Base-by-base conservation (phyloP, 2,329 filamentous ascomycete genomes). In the Scytalidium sp. region DNA sequence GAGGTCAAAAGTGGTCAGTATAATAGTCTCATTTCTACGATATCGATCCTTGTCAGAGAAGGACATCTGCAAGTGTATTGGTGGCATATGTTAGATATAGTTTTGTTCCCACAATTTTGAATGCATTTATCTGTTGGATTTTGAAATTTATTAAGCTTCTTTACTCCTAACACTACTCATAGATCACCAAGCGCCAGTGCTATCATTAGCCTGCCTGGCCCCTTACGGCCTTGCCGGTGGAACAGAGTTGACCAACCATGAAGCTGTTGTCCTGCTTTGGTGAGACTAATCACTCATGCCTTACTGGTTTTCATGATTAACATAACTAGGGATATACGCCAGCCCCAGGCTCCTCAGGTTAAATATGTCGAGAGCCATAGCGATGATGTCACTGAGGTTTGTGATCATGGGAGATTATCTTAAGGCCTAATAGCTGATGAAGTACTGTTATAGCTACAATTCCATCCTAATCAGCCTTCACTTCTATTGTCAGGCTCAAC, bases 401-500 rank as follows among this genome's bases (percentile, higher is more conserved):
- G 59, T 55, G 15, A 43, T 29, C 3, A 22, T n/a, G 17, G 5
- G 17, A n/a, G 13, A 15, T 36, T 10, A 4, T 15, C 17, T 36
- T 36, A 15, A 36, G 32, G 13, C 13, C 25, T 8, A 29, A 29
- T 8, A 13, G 13, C 32, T 36, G 15, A 36, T 36, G 15, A 5
- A 39, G 51, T 68, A 27, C 53, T 57, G n/a, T 60, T 60, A 45
- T 63, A 83, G 74, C 68, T 85, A 1, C 73, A 76, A 61, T 83
- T 84, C 60, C 84, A 88, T 65, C 83, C 84, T 0, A 71, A 68
- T 2, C 72, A 79, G 44, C 75, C 80, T 1, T 75, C 79, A 41
- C 71, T 88, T 15, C 77, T 93, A 5, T 75, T 93, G 10, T 90
- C 87, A 1, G 87, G 87, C 41, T 90, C 87, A 32, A 93, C 88